phyloP scores from a whole-genome alignment of 257 asterid species.

The Anisodus tanguticus region DNA sequence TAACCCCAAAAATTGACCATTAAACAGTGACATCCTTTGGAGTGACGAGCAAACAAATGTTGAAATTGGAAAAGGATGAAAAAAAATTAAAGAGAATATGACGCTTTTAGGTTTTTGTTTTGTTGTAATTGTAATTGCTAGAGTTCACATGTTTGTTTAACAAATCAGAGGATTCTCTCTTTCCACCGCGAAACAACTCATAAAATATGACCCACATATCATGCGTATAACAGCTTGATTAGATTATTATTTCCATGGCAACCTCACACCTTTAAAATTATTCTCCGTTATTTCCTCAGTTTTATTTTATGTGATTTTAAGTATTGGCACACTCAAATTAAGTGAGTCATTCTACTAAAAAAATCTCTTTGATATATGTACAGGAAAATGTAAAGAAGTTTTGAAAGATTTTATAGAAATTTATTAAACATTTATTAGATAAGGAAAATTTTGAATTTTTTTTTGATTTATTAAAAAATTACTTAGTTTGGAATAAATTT shows the following conservation, averaged over 20 bases:
- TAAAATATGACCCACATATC: constrained; percentile 40
- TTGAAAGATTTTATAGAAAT: no score
- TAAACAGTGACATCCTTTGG: no score
- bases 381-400: no score
- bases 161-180: constrained; percentile 37
- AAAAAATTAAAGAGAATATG: background rate
- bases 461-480: no score
- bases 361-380: no score
- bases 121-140: background rate
- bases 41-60: no score
- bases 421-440: no score
- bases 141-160: constrained; percentile 45
- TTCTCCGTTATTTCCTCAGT: no score
- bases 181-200: constrained; percentile 45
- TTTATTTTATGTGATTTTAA: no score
- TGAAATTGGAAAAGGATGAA: background rate
- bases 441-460: no score
- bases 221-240: constrained; percentile 44
- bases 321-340: no score
- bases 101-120: background rate
- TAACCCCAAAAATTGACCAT: background rate
- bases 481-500: background rate
- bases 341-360: no score
- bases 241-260: constrained; percentile 40
- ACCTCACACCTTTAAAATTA: background rate